These are phyloP conservation scores for Trichosporon coremiiforme DNA, from an alignment of 1,284 basidiomycete genomes.

Conservation along the genomic window DNA sequence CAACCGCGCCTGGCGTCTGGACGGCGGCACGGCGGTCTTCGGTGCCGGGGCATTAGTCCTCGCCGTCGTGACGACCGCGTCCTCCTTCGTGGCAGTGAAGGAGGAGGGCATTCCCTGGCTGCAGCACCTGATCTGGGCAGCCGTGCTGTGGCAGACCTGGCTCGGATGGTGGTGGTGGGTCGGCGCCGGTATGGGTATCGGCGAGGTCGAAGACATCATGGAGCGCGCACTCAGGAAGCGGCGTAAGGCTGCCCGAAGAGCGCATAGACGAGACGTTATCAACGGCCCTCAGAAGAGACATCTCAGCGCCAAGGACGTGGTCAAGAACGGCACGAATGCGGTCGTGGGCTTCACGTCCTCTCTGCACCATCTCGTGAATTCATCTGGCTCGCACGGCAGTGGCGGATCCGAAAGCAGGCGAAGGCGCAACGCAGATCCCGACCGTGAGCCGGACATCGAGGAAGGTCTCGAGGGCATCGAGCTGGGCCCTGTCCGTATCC, in stretches of 20 bases:
- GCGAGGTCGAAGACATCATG: constrained; percentile 56
- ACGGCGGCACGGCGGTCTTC: constrained; percentile 93
- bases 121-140: constrained; percentile 78
- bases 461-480: constrained; percentile 33
- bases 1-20: constrained; percentile 87
- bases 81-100: constrained; percentile 83
- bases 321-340: constrained; percentile 24
- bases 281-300: constrained; percentile 23
- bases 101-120: constrained; percentile 84
- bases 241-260: constrained; percentile 38
- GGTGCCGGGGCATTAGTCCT: constrained; percentile 79
- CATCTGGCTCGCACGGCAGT: not conserved
- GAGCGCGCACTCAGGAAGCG: constrained; percentile 51
- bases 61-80: constrained; percentile 74
- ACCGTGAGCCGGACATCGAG: constrained; percentile 29
- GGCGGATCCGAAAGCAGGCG: not conserved
- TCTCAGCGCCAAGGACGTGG: constrained; percentile 18
- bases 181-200: constrained; percentile 75
- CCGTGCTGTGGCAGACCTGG: constrained; percentile 85
- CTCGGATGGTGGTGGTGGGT: constrained; percentile 98
- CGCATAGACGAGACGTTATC: constrained; percentile 27
- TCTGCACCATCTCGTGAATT: constrained; percentile 21
- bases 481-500: constrained; percentile 26
- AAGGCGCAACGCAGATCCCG: not conserved
- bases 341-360: constrained; percentile 25